phyloP scores from a whole-genome alignment of 2,329 filamentous ascomycete species.

The Dryadomyces quercus-mongolicae region DNA sequence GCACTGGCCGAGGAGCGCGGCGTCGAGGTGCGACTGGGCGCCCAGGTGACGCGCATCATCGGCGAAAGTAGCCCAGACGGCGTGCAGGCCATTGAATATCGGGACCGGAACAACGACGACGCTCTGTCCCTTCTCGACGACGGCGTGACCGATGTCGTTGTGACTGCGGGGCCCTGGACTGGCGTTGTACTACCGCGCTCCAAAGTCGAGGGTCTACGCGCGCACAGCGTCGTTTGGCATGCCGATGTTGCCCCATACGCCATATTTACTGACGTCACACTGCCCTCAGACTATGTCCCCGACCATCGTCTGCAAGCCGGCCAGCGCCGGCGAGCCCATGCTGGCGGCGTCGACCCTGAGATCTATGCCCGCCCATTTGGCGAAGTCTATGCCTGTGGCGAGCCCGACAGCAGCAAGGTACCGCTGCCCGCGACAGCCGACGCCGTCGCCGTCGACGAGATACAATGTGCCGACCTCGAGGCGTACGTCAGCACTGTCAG shows the following conservation, averaged over 20 bases:
- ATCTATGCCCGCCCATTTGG: constrained; percentile 84
- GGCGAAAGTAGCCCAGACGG: neutral
- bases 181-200: constrained; percentile 42
- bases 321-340: constrained; percentile 40
- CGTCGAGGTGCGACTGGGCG: constrained; percentile 53
- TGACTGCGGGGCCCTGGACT: constrained; percentile 52
- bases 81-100: constrained; percentile 49
- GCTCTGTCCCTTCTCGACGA: constrained; percentile 20
- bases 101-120: constrained; percentile 28
- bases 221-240: constrained; percentile 54
- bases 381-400: constrained; percentile 87
- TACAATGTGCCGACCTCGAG: constrained; percentile 73
- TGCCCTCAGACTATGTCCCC: constrained; percentile 53
- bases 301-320: constrained; percentile 33
- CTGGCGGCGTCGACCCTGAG: constrained; percentile 66
- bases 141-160: constrained; percentile 40
- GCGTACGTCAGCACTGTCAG: constrained; percentile 61
- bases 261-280: constrained; percentile 74
- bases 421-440: constrained; percentile 67
- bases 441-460: constrained; percentile 61
- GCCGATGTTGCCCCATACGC: constrained; percentile 59
- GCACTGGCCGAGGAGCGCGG: constrained; percentile 60
- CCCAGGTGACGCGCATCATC: constrained; percentile 54
- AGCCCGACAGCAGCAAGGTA: constrained; percentile 60
- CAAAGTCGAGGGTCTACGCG: constrained; percentile 45